Percentiles rank a stretch among this genome's conserved stretches.
phyloP scores from a whole-genome alignment of 2,329 filamentous ascomycete species.

The Trichoderma arundinaceum region DNA sequence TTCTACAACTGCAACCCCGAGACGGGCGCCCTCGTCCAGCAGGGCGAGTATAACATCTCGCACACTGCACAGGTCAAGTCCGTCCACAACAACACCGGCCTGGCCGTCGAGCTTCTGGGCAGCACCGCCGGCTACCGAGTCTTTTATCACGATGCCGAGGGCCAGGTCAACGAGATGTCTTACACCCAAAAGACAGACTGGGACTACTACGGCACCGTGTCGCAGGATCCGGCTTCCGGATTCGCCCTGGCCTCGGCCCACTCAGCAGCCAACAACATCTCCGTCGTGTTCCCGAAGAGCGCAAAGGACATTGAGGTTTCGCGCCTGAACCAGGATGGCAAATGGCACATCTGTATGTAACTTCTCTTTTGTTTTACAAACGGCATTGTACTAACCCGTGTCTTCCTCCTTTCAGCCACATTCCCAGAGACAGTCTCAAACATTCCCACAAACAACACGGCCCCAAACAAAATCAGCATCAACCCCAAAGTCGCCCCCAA shows the following conservation, averaged over 20 bases:
- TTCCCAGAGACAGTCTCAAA: conserved; percentile 12
- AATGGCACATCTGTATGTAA: conserved; percentile 17
- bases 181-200: conserved; percentile 12
- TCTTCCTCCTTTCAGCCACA: background rate
- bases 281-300: conserved; percentile 8
- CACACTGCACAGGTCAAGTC: background rate
- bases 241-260: conserved; percentile 3
- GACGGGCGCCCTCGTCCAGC: background rate
- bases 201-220: conserved; percentile 17
- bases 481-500: background rate
- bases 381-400: background rate
- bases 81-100: conserved; percentile 11
- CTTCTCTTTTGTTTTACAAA: background rate
- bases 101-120: conserved; percentile 23
- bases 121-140: conserved; percentile 23
- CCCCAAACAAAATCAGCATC: background rate
- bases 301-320: conserved; percentile 18
- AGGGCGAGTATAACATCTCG: conserved; percentile 13
- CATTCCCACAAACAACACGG: conserved; percentile 19
- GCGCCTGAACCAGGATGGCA: conserved; percentile 6
- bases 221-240: conserved; percentile 1
- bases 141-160: conserved; percentile 16
- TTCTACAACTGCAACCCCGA: conserved; percentile 13
- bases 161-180: conserved; percentile 3
- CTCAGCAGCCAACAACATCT: conserved; percentile 10